phyloP scores from a whole-genome alignment of 352 stramenopile species.

The Blastocystis sp. region DNA sequence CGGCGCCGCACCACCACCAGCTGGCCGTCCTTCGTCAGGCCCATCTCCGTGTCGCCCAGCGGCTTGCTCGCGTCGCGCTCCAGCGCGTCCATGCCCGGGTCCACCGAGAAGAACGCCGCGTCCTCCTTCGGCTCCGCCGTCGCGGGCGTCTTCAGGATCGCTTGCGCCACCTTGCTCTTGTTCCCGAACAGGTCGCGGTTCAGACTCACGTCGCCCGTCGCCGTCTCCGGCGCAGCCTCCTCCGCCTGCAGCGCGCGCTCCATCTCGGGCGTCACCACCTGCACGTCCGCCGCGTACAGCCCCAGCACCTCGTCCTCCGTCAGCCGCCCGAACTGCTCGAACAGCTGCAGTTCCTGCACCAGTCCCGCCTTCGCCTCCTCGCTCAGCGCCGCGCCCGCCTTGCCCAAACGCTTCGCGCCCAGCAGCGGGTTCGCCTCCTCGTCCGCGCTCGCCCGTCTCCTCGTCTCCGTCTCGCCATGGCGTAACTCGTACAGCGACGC shows the following conservation, averaged over 20 bases:
- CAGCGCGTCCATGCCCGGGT: conserved; percentile 15
- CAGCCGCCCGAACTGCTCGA: not conserved
- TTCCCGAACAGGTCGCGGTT: not conserved
- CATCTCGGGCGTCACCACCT: conserved; percentile 32
- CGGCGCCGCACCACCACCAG: conserved; percentile 1
- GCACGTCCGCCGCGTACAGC: not conserved
- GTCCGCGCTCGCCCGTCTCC: not conserved
- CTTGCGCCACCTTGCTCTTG: too few relatives aligned
- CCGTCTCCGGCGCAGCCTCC: not conserved
- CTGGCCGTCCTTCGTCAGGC: conserved; percentile 3
- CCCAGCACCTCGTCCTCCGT: not conserved
- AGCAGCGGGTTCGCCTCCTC: conserved; percentile 22
- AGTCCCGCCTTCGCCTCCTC: not conserved
- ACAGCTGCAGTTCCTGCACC: not conserved
- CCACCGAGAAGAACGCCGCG: not conserved
- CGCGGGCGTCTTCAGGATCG: not conserved
- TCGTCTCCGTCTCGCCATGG: not conserved
- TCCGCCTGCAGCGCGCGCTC: not conserved
- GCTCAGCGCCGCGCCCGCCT: not conserved
- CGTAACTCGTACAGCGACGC: conserved; percentile 24
- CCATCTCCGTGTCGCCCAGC: conserved; percentile 25
- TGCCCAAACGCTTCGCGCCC: not conserved
- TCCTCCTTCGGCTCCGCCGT: not conserved
- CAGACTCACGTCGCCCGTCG: not conserved
- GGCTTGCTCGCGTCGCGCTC: conserved; percentile 24